These are phyloP conservation scores for Venturia asperata DNA, from an alignment of 2,329 filamentous ascomycete genomes.

Conservation along the genomic window DNA sequence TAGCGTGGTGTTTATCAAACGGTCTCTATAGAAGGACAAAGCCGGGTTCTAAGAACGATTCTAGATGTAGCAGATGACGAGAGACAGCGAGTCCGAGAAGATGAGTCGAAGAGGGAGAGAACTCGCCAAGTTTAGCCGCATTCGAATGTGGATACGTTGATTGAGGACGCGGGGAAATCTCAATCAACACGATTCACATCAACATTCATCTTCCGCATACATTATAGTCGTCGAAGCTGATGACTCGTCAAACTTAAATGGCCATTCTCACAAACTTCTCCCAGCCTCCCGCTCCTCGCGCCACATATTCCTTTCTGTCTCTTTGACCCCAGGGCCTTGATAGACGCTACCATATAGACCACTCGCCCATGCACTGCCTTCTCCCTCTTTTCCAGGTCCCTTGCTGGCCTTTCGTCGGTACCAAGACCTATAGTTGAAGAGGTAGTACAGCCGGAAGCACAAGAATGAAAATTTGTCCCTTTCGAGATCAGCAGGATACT, in stretches of 20 bases:
- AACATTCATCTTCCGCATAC: neutral
- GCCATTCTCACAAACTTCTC: neutral
- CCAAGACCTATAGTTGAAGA: slow-evolving; percentile 56
- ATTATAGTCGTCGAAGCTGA: neutral
- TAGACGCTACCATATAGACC: slow-evolving; percentile 55
- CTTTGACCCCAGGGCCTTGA: slow-evolving; percentile 49
- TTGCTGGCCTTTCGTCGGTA: slow-evolving; percentile 40
- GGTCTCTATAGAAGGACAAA: too few relatives aligned
- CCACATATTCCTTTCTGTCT: slow-evolving; percentile 49
- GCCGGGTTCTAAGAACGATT: too few relatives aligned
- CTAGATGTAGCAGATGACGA: too few relatives aligned
- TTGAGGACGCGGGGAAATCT: neutral
- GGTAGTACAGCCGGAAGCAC: slow-evolving; percentile 55
- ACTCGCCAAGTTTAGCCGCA: neutral
- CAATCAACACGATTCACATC: neutral
- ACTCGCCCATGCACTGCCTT: slow-evolving; percentile 50
- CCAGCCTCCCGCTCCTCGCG: slow-evolving; percentile 39
- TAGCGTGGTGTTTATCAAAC: neutral
- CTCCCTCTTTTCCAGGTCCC: slow-evolving; percentile 32
- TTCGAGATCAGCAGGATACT: slow-evolving; percentile 56
- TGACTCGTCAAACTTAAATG: neutral
- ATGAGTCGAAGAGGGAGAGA: neutral
- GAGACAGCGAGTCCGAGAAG: too few relatives aligned
- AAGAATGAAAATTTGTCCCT: slow-evolving; percentile 55
- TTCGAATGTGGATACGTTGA: neutral